Conservation (phyloP, 1,284 basidiomycete species). For the Farysia itapuensis region DNA sequence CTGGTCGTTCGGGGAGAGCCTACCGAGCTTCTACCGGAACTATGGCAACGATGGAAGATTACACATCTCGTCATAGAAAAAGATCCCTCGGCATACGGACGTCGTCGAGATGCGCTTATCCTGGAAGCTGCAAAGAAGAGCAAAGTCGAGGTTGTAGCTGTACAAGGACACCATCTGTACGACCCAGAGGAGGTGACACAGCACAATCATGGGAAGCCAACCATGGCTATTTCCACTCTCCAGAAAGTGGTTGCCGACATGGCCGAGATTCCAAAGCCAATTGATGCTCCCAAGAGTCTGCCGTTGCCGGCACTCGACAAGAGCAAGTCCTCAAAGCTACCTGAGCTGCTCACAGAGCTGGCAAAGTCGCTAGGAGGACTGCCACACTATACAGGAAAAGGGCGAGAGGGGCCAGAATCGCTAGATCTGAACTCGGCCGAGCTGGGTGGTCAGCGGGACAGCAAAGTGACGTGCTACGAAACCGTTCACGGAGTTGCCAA, state of each 20-base stretch:
- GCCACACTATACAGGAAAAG: constrained; percentile 39
- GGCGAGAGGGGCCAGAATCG: constrained; percentile 15
- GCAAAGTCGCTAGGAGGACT: constrained; percentile 33
- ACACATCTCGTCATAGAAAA: constrained; percentile 63
- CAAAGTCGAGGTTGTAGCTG: constrained; percentile 36
- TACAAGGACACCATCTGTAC: constrained; percentile 44
- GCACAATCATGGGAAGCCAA: constrained; percentile 40
- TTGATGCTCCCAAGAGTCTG: constrained; percentile 35
- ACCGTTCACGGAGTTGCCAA: constrained; percentile 62
- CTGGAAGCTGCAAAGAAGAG: constrained; percentile 27
- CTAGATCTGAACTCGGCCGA: constrained; percentile 42
- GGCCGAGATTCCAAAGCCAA: constrained; percentile 28
- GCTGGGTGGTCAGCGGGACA: constrained; percentile 42
- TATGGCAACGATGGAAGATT: constrained; percentile 64
- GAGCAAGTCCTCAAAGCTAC: constrained; percentile 7
- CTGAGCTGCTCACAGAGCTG: constrained; percentile 23
- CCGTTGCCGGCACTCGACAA: constrained; percentile 23
- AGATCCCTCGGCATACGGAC: constrained; percentile 37
- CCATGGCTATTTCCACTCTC: constrained; percentile 39
- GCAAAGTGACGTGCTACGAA: constrained; percentile 51
- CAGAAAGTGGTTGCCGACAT: constrained; percentile 35
- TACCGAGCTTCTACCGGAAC: constrained; percentile 61
- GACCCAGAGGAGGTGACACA: constrained; percentile 41
- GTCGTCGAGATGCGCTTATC: constrained; percentile 29
- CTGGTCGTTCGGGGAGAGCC: constrained; percentile 64